Percentiles rank a stretch among this genome's conserved stretches.
These are phyloP conservation scores for Phoma sp. DNA, from an alignment of 2,329 filamentous ascomycete genomes.

Conservation along the genomic window DNA sequence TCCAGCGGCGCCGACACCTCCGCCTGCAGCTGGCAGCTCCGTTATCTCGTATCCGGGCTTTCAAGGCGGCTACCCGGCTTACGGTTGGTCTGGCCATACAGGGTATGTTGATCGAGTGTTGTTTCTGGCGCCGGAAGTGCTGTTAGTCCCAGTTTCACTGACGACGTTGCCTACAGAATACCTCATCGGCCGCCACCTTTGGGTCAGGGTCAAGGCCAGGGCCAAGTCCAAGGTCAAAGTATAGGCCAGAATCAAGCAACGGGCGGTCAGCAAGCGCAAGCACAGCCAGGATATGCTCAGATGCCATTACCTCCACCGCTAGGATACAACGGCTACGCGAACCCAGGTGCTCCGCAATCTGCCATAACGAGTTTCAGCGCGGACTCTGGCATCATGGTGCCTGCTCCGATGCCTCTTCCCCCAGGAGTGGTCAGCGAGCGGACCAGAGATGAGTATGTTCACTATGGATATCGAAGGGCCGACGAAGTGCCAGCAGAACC, in stretches of 20 bases:
- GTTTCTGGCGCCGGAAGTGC: too few species aligned
- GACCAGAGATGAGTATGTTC: conserved; percentile 23
- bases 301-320: conserved; percentile 17
- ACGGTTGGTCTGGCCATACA: conserved; percentile 17
- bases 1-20: conserved; percentile 37
- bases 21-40: conserved; percentile 29
- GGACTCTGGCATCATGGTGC: conserved; percentile 20
- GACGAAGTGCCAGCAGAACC: conserved; percentile 18
- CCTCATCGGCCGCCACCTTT: conserved; percentile 28
- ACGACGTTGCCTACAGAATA: conserved; percentile 5
- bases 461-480: conserved; percentile 24
- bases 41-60: conserved; percentile 25
- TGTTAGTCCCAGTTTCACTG: neutral
- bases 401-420: conserved; percentile 11
- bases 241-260: neutral
- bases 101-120: neutral
- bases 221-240: neutral
- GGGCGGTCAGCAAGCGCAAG: conserved; percentile 11
- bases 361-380: neutral
- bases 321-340: conserved; percentile 19
- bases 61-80: conserved; percentile 17
- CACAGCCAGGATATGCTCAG: conserved; percentile 19
- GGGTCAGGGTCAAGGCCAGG: conserved; percentile 17
- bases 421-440: conserved; percentile 21
- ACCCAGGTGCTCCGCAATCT: conserved; percentile 17